Percentiles rank a stretch among this genome's conserved stretches.
phyloP scores from a whole-genome alignment of 1,139 yeast genomes.

The Candida sp. region DNA sequence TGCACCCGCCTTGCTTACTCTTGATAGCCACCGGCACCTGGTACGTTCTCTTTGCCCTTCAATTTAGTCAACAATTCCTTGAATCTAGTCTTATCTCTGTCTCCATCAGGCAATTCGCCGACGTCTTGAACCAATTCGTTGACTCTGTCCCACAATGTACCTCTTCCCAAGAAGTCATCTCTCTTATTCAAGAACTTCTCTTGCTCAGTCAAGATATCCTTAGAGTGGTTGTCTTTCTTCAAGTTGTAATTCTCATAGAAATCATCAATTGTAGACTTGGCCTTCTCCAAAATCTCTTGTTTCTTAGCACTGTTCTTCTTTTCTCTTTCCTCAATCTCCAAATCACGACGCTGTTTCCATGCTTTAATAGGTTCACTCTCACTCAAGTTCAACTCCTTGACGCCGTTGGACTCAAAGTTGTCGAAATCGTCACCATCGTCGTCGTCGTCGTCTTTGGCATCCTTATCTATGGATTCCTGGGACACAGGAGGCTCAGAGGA shows the following conservation, averaged over 20 bases:
- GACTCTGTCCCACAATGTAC: constrained; percentile 91
- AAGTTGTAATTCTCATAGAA: constrained; percentile 92
- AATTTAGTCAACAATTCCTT: constrained; percentile 67
- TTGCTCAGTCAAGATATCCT: constrained; percentile 67
- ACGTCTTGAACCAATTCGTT: constrained; percentile 49
- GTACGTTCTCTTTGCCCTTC: constrained; percentile 72
- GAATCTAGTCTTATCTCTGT: constrained; percentile 73
- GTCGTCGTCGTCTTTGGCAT: constrained; percentile 21
- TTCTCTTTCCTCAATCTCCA: constrained; percentile 86
- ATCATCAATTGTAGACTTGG: constrained; percentile 89
- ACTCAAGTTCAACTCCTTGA: constrained; percentile 27
- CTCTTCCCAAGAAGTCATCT: constrained; percentile 76
- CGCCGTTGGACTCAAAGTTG: constrained; percentile 20
- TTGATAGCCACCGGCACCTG: constrained; percentile 57
- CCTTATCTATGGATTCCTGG: constrained; percentile 22
- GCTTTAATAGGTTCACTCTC: constrained; percentile 64
- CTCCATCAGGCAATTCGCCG: constrained; percentile 46
- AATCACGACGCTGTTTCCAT: constrained; percentile 86
- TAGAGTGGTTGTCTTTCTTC: constrained; percentile 77
- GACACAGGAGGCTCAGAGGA: constrained; percentile 16
- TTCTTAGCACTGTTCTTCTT: constrained; percentile 69
- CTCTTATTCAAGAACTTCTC: constrained; percentile 76
- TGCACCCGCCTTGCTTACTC: constrained; percentile 4
- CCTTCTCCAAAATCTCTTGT: constrained; percentile 72
- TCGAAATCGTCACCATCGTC: constrained; percentile 29